phyloP scores from a whole-genome alignment of 441 rosid species.

The Gossypium schwendimanii region DNA sequence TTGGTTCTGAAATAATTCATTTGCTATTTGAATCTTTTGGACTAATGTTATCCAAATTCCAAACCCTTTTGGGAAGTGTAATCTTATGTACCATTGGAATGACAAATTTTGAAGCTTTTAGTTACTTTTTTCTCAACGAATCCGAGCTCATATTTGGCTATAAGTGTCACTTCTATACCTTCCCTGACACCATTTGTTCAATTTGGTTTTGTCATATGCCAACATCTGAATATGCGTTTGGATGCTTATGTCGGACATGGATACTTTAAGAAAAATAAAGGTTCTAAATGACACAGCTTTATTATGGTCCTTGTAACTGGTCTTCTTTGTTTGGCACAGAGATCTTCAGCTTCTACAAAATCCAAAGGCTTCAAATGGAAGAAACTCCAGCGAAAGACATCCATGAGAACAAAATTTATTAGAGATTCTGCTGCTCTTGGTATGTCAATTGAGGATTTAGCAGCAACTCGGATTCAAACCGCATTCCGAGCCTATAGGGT shows the following conservation, averaged over 20 bases:
- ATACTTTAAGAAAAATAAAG: neutral
- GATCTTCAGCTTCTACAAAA: slow-evolving; percentile 40
- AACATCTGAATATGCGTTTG: neutral
- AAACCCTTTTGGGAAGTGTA: neutral
- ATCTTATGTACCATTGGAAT: neutral
- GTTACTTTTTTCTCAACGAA: neutral
- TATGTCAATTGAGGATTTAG: slow-evolving; percentile 57
- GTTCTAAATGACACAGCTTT: neutral
- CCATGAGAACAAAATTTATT: slow-evolving; percentile 16
- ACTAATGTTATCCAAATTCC: neutral
- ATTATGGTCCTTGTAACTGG: neutral
- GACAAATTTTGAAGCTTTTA: neutral
- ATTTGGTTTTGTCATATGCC: neutral
- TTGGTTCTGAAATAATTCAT: neutral
- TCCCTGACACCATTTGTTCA: neutral
- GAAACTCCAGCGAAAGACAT: slow-evolving; percentile 22
- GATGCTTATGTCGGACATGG: neutral
- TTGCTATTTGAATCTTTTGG: slow-evolving; percentile 8
- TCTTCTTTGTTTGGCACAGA: slow-evolving; percentile 34
- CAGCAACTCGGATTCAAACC: slow-evolving; percentile 80
- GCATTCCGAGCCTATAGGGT: slow-evolving; percentile 78
- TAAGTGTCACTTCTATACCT: neutral
- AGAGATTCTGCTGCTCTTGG: slow-evolving; percentile 29
- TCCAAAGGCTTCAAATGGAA: slow-evolving; percentile 61
- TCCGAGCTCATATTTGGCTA: neutral